Conservation (phyloP, 2,329 filamentous ascomycete genomes). For the Hymenoscyphus infarciens region DNA sequence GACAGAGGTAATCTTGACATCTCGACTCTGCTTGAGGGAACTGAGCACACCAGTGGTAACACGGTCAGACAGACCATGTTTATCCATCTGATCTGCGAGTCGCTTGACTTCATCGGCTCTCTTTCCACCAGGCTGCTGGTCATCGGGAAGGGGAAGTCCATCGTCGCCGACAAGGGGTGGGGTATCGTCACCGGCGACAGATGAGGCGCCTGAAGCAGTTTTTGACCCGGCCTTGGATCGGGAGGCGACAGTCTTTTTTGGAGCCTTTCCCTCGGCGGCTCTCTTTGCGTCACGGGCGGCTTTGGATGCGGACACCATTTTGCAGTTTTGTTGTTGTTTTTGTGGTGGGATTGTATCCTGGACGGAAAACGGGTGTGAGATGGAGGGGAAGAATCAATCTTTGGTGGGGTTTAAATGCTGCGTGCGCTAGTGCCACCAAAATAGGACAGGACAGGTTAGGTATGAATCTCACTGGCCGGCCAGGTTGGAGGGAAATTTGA, state of each 20-base stretch:
- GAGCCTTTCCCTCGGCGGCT: slow-evolving; percentile 67
- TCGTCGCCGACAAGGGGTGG: slow-evolving; percentile 60
- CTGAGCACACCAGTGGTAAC: slow-evolving; percentile 96
- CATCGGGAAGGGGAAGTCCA: slow-evolving; percentile 49
- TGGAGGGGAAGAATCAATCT: slow-evolving; percentile 15
- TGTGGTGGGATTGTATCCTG: slow-evolving; percentile 13
- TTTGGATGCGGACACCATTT: slow-evolving; percentile 67
- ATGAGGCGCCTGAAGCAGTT: slow-evolving; percentile 58
- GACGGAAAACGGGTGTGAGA: slow-evolving; percentile 8
- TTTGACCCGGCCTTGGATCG: slow-evolving; percentile 65
- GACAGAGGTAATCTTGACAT: slow-evolving; percentile 94
- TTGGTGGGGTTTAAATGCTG: slow-evolving; percentile 16
- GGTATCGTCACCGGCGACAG: slow-evolving; percentile 66
- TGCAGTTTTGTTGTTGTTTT: slow-evolving; percentile 32
- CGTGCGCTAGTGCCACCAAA: background rate
- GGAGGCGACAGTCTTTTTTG: slow-evolving; percentile 72
- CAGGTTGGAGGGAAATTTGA: background rate
- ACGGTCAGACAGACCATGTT: slow-evolving; percentile 92
- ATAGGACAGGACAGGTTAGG: too few species aligned
- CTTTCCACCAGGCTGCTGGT: slow-evolving; percentile 64
- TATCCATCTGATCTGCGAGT: slow-evolving; percentile 88
- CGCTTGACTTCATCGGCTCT: slow-evolving; percentile 82
- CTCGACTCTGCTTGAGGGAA: slow-evolving; percentile 78
- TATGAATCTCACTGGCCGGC: background rate
- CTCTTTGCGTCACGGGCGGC: slow-evolving; percentile 70